A percentile compares a stretch with the other conserved stretches of the same genome.
These are phyloP conservation scores for Detonula confervacea DNA, from an alignment of 352 stramenopile species.

Conservation along the genomic window DNA sequence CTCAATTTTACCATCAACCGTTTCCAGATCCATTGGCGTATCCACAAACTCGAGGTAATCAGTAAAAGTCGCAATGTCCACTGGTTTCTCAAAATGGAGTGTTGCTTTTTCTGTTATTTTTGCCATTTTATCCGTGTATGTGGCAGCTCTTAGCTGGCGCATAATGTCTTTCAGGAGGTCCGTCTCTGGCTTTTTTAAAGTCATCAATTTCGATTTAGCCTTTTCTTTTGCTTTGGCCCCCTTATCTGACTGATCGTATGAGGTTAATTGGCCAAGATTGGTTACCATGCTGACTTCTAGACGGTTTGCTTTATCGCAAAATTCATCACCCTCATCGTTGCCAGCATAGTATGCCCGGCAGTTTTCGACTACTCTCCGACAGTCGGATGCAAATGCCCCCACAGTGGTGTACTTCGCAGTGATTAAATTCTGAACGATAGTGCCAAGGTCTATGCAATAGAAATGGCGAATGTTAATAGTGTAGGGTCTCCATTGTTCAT, in stretches of 20 bases:
- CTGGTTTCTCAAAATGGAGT: slow-evolving; percentile 75
- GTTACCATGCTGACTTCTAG: slow-evolving; percentile 59
- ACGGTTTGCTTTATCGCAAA: slow-evolving; percentile 67
- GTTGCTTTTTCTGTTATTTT: slow-evolving; percentile 78
- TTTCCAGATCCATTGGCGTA: slow-evolving; percentile 78
- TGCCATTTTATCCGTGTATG: slow-evolving; percentile 78
- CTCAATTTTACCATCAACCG: slow-evolving; percentile 75
- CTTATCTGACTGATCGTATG: slow-evolving; percentile 59
- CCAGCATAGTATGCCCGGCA: slow-evolving; percentile 71
- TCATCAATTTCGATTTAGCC: slow-evolving; percentile 35
- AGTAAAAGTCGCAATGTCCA: slow-evolving; percentile 63
- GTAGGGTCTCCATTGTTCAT: too few relatives aligned
- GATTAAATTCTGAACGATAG: slow-evolving; percentile 71
- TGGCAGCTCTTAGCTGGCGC: slow-evolving; percentile 58
- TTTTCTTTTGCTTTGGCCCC: slow-evolving; percentile 40
- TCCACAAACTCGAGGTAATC: slow-evolving; percentile 75
- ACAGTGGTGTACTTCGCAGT: slow-evolving; percentile 66
- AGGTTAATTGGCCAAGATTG: slow-evolving; percentile 58
- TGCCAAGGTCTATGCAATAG: slow-evolving; percentile 85
- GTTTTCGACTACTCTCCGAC: slow-evolving; percentile 72
- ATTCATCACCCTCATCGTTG: slow-evolving; percentile 55
- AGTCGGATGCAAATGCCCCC: slow-evolving; percentile 69
- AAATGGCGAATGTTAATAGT: too few relatives aligned
- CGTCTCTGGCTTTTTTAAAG: slow-evolving; percentile 43
- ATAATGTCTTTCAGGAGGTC: slow-evolving; percentile 65